phyloP scores from a whole-genome alignment of 495 filamentous ascomycete species.

The Neurospora sp. region DNA sequence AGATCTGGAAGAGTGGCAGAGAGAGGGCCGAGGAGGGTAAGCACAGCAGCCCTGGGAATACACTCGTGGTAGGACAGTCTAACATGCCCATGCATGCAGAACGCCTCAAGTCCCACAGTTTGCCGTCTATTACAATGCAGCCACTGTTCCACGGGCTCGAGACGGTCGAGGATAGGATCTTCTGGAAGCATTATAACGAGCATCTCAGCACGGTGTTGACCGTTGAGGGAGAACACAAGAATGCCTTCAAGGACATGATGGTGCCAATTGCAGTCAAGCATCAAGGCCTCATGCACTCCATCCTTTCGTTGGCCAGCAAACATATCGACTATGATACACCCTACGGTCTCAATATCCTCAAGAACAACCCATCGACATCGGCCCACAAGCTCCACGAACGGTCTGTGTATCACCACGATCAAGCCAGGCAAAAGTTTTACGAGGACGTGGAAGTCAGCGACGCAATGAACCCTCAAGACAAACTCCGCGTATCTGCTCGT shows the following conservation, averaged over 20 bases:
- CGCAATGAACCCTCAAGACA: constrained; percentile 30
- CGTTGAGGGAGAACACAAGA: constrained; percentile 72
- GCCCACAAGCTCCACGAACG: constrained; percentile 34
- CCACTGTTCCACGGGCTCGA: constrained; percentile 79
- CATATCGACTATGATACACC: constrained; percentile 54
- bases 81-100: constrained; percentile 25
- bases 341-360: constrained; percentile 37
- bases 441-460: constrained; percentile 32
- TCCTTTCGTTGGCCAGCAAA: constrained; percentile 75
- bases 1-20: constrained; percentile 76
- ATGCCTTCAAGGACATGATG: constrained; percentile 82
- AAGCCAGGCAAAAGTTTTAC: constrained; percentile 49
- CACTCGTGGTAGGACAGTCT: constrained; percentile 6
- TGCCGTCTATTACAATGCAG: constrained; percentile 56
- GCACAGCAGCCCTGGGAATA: neutral
- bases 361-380: constrained; percentile 30
- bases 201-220: constrained; percentile 73
- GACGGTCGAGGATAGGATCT: constrained; percentile 69
- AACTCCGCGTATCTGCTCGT: constrained; percentile 54
- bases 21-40: constrained; percentile 68
- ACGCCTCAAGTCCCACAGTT: constrained; percentile 30
- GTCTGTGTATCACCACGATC: constrained; percentile 48
- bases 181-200: constrained; percentile 80
- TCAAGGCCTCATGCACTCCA: constrained; percentile 83
- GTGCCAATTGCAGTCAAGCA: constrained; percentile 78